These are phyloP conservation scores for Aspergillus hancockii DNA, from an alignment of 495 filamentous ascomycete genomes.

Conservation along the genomic window DNA sequence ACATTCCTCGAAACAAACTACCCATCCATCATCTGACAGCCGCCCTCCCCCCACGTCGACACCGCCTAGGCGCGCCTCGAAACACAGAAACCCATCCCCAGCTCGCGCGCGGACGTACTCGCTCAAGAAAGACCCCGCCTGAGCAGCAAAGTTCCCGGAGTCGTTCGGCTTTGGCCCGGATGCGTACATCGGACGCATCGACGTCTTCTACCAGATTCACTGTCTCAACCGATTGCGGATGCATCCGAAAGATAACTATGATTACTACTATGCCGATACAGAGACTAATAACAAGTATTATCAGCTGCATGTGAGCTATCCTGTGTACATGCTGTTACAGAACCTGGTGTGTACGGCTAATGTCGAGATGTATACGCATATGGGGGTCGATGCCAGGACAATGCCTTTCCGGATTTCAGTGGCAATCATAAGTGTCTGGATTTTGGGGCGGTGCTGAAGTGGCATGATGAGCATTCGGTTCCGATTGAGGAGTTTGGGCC, in stretches of 20 bases:
- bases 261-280: slow-evolving; percentile 28
- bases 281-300: no score
- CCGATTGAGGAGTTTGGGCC: no score
- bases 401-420: slow-evolving; percentile 35
- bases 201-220: slow-evolving; percentile 39
- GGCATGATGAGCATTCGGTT: slow-evolving; percentile 2
- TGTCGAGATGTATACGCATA: slow-evolving; percentile 30
- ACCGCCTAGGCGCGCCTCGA: no score
- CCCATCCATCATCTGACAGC: no score
- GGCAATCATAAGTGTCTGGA: slow-evolving; percentile 28
- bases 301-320: slow-evolving; percentile 31
- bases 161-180: slow-evolving; percentile 34
- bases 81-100: no score
- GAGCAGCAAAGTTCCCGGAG: slow-evolving; percentile 13
- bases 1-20: no score
- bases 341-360: slow-evolving; percentile 35
- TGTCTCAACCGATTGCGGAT: slow-evolving; percentile 34
- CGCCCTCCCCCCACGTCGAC: no score
- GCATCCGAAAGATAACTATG: slow-evolving; percentile 24
- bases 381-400: slow-evolving; percentile 26
- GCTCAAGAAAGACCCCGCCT: slow-evolving; percentile 9
- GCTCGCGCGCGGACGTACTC: no score
- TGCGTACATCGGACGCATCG: slow-evolving; percentile 34
- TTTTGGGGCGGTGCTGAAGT: slow-evolving; percentile 24
- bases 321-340: slow-evolving; percentile 36